These are phyloP conservation scores for Populus hybrid DNA, from an alignment of 441 rosid genomes.

Conservation along the genomic window DNA sequence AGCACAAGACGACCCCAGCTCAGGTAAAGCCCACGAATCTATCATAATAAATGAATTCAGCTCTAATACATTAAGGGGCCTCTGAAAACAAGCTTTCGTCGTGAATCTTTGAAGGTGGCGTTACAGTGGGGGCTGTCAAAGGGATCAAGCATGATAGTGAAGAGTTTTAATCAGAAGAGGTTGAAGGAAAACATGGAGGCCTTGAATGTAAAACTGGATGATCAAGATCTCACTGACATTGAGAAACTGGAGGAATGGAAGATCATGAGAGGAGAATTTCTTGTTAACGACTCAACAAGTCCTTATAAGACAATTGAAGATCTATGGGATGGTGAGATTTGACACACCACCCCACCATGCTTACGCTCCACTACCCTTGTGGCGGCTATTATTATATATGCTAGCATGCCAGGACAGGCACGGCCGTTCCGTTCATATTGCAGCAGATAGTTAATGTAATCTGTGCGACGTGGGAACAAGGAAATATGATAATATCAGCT, in stretches of 20 bases:
- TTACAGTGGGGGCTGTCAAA: conserved; percentile 76
- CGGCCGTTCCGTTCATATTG: background rate
- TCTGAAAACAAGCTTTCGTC: background rate
- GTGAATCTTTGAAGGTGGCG: conserved; percentile 49
- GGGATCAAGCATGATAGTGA: conserved; percentile 71
- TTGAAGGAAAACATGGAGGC: conserved; percentile 66
- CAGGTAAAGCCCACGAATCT: conserved; percentile 34
- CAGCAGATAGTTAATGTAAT: background rate
- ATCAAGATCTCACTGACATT: conserved; percentile 49
- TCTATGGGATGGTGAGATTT: conserved; percentile 82
- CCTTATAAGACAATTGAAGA: conserved; percentile 65
- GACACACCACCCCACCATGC: background rate
- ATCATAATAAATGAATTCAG: background rate
- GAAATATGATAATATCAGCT: no score
- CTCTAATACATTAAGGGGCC: background rate
- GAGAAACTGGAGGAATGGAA: conserved; percentile 62
- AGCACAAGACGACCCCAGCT: conserved; percentile 65
- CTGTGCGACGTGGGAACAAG: no score
- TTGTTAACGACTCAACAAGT: conserved; percentile 66
- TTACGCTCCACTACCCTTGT: background rate
- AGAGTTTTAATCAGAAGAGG: conserved; percentile 67
- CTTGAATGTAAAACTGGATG: conserved; percentile 47
- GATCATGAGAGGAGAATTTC: conserved; percentile 78
- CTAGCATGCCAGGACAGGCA: background rate
- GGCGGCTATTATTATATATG: background rate